These are phyloP conservation scores for Pythium aristosporum DNA, from an alignment of 352 stramenopile species.

Conservation along the genomic window DNA sequence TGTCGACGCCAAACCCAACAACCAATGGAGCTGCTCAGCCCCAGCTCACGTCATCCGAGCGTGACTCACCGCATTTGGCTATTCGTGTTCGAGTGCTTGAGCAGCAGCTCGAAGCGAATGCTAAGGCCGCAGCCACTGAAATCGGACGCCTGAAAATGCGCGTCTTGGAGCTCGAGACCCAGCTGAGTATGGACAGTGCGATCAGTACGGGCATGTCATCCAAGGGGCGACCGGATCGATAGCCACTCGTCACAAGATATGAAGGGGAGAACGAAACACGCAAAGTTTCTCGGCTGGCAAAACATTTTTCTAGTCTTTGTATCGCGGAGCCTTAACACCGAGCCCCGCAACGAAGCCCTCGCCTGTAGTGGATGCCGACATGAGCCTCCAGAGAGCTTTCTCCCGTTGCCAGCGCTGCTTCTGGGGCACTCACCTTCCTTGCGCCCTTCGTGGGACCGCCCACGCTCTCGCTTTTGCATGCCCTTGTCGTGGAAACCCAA, in stretches of 20 bases:
- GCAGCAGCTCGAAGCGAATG: conserved; percentile 65
- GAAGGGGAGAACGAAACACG: background rate
- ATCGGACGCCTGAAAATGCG: conserved; percentile 59
- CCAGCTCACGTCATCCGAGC: background rate
- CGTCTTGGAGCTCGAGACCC: conserved; percentile 61
- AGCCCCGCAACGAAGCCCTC: conserved; percentile 83
- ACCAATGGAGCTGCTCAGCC: background rate
- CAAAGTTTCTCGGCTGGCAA: background rate
- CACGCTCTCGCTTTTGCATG: conserved; percentile 60
- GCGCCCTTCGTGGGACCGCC: conserved; percentile 51
- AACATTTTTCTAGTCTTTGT: conserved; percentile 40
- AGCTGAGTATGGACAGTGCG: conserved; percentile 7
- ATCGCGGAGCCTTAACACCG: conserved; percentile 68
- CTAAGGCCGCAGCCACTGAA: conserved; percentile 52
- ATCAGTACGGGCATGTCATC: background rate
- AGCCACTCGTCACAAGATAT: background rate
- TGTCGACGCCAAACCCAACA: background rate
- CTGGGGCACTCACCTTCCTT: conserved; percentile 52
- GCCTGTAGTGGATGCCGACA: conserved; percentile 20
- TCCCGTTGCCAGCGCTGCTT: background rate
- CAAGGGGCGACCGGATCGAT: background rate
- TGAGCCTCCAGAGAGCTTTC: background rate
- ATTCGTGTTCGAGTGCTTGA: conserved; percentile 68
- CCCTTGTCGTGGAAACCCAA: conserved; percentile 83
- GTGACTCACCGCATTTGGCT: conserved; percentile 29